Conservation (phyloP, 176 grass and related monocot species). For the Neostapfia colusana region DNA sequence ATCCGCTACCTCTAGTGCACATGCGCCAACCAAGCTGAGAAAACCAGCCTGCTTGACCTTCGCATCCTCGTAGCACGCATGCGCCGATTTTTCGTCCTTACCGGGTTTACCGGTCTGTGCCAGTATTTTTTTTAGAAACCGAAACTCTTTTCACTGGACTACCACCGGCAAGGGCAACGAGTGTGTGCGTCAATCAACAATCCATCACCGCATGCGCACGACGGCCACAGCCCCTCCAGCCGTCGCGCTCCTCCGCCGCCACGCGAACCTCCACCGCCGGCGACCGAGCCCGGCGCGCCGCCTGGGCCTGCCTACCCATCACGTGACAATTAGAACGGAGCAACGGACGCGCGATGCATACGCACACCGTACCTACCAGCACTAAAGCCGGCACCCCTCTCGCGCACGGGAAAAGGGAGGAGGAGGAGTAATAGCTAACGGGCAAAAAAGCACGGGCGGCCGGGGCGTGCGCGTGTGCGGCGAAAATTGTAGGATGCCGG, state of each 20-base stretch:
- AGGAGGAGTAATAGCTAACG: no score
- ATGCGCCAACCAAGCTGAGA: background rate
- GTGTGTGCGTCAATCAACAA: conserved; percentile 20
- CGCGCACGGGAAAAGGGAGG: background rate
- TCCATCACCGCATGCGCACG: background rate
- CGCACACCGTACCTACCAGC: background rate
- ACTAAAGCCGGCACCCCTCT: background rate
- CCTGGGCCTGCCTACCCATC: background rate
- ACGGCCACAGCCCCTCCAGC: background rate
- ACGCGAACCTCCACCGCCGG: conserved; percentile 32
- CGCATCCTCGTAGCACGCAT: no score
- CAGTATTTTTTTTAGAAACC: no score
- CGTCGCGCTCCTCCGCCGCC: conserved; percentile 25
- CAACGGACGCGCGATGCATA: background rate
- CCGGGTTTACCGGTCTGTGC: no score
- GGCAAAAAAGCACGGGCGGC: no score
- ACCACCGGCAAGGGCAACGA: background rate
- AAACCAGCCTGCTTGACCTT: background rate
- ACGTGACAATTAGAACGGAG: conserved; percentile 47
- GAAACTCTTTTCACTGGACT: no score
- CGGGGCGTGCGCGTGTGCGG: conserved; percentile 9
- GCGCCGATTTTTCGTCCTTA: no score
- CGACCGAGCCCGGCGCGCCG: background rate
- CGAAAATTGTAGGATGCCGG: background rate
- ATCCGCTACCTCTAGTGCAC: background rate